Evolutionary conservation across 139 green algal genomes (phyloP).

Genomic region (Chlamydomonas sp.): DNA sequence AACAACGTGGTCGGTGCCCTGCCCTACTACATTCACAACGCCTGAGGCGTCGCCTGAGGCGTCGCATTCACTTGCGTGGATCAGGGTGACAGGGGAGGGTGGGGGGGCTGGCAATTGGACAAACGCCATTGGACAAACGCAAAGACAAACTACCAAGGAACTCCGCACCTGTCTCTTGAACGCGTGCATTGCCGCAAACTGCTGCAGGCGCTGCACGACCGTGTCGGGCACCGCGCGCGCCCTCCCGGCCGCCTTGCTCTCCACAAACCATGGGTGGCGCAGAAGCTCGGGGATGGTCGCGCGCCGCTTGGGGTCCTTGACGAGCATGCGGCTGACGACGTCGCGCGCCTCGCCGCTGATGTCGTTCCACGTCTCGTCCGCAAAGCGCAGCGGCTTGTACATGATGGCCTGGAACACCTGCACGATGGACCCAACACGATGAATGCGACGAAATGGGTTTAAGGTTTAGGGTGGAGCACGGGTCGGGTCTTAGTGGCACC

Average conservation of each 20-base stretch:
- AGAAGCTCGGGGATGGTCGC: conserved; percentile 17
- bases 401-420: conserved; percentile 14
- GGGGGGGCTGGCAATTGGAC: too few species aligned
- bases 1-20: too few species aligned
- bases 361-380: conserved; percentile 7
- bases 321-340: conserved; percentile 18
- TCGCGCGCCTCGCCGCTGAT: conserved; percentile 16
- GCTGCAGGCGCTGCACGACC: conserved; percentile 17
- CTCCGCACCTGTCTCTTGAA: too few species aligned
- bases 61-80: too few species aligned
- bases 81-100: too few species aligned
- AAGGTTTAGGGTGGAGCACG: too few species aligned
- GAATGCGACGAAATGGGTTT: too few species aligned
- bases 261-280: conserved; percentile 15
- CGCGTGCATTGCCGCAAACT: conserved; percentile 27
- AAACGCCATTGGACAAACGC: too few species aligned
- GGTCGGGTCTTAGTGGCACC: too few species aligned
- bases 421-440: neutral
- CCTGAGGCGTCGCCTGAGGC: too few species aligned
- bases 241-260: neutral
- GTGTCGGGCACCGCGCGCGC: conserved; percentile 12
- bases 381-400: conserved; percentile 16
- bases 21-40: too few species aligned
- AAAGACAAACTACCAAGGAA: too few species aligned
- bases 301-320: conserved; percentile 16